Conservation (phyloP, 2,329 filamentous ascomycete genomes). For the Aspergillus calidoustus region DNA sequence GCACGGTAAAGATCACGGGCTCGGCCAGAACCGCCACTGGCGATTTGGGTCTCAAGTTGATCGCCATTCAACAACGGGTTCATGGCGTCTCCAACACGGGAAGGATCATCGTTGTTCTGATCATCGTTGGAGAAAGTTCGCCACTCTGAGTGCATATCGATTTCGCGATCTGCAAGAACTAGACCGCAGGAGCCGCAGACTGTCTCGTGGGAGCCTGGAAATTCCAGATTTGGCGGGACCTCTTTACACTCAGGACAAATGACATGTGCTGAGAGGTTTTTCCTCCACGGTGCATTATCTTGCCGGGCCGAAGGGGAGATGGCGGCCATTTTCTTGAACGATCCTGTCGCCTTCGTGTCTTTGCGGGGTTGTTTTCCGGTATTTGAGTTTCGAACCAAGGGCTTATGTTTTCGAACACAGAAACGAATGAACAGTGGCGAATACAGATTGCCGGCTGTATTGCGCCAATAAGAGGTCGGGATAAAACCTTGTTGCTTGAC, state of each 20-base stretch:
- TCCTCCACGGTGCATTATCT: conserved; percentile 61
- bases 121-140: conserved; percentile 99
- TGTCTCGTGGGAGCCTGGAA: conserved; percentile 91
- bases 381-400: conserved; percentile 48
- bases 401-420: conserved; percentile 54
- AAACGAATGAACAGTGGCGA: conserved; percentile 70
- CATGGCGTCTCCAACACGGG: conserved; percentile 92
- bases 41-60: conserved; percentile 86
- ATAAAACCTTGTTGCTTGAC: conserved; percentile 6
- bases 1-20: conserved; percentile 78
- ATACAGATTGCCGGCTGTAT: conserved; percentile 67
- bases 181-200: conserved; percentile 91
- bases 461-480: conserved; percentile 26
- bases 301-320: conserved; percentile 46
- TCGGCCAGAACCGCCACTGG: conserved; percentile 74
- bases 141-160: conserved; percentile 97
- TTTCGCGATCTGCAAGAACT: conserved; percentile 86
- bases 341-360: conserved; percentile 37
- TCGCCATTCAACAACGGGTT: conserved; percentile 90
- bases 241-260: conserved; percentile 92
- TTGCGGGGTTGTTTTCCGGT: conserved; percentile 49
- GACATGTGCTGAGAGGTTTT: conserved; percentile 84
- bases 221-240: conserved; percentile 86
- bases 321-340: conserved; percentile 41
- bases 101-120: conserved; percentile 93